Conservation (phyloP, 371 early-diverging fungal species). For the Rhizomucor miehei region DNA sequence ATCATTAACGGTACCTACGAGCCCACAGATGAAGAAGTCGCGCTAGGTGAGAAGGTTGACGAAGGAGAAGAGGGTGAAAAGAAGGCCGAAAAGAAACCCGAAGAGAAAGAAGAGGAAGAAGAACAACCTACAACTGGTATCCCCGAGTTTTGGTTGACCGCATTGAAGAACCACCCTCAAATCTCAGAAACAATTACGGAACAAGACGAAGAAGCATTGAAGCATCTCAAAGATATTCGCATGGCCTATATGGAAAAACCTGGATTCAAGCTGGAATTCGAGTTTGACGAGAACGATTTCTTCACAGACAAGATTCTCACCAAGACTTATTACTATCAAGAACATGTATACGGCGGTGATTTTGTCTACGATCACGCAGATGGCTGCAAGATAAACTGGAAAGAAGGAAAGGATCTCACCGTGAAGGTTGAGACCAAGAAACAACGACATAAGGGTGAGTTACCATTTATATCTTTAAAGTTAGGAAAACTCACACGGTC, state of each 20-base stretch:
- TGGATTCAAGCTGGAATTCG: conserved; percentile 94
- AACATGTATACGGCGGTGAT: conserved; percentile 70
- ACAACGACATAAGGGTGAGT: conserved; percentile 91
- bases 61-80: conserved; percentile 46
- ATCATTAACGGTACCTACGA: conserved; percentile 79
- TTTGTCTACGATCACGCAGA: conserved; percentile 89
- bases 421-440: conserved; percentile 93
- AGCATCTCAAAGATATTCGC: conserved; percentile 82
- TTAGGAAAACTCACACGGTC: neutral
- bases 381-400: conserved; percentile 91
- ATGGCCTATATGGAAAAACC: conserved; percentile 78
- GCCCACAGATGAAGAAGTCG: conserved; percentile 84
- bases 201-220: conserved; percentile 83
- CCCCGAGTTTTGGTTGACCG: conserved; percentile 93
- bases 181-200: conserved; percentile 84
- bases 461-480: neutral
- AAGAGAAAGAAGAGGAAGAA: conserved; percentile 24
- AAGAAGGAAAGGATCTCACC: conserved; percentile 92
- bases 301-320: conserved; percentile 83
- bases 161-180: conserved; percentile 81
- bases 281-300: conserved; percentile 83
- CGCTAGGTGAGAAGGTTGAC: conserved; percentile 59
- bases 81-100: conserved; percentile 31
- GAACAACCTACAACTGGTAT: conserved; percentile 28
- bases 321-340: conserved; percentile 90